Evolutionary conservation across 495 filamentous ascomycete species (phyloP).

Genomic region (Penicillium flavigenum): DNA sequence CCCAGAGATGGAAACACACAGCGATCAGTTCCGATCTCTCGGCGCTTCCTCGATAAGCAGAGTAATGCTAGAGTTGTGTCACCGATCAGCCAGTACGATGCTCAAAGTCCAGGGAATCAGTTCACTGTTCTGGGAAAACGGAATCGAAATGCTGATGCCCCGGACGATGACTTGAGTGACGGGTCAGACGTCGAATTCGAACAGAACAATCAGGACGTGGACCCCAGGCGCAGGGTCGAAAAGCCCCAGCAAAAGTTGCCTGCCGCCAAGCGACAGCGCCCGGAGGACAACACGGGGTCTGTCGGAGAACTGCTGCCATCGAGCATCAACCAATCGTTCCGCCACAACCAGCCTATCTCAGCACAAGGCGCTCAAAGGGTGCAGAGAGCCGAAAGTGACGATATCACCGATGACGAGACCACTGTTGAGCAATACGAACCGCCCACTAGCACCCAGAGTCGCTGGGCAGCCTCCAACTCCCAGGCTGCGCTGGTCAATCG

Average conservation of each 20-base stretch:
- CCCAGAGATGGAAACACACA: not conserved
- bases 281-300: not conserved
- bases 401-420: not conserved
- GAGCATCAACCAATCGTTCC: no score
- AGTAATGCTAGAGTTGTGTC: not conserved
- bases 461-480: not conserved
- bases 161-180: not conserved
- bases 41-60: constrained; percentile 6
- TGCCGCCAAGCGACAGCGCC: constrained; percentile 3
- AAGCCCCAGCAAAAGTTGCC: not conserved
- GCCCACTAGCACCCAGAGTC: not conserved
- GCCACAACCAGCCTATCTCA: not conserved
- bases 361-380: not conserved
- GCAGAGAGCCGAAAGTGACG: not conserved
- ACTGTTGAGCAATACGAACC: not conserved
- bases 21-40: not conserved
- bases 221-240: not conserved
- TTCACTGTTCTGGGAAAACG: not conserved
- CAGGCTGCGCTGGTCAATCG: not conserved
- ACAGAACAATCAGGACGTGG: not conserved
- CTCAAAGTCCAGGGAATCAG: not conserved
- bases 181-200: constrained; percentile 1
- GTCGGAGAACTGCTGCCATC: not conserved
- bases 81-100: constrained; percentile 1
- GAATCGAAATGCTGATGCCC: not conserved